Evolutionary conservation across 768 basidiomycete genomes (phyloP).

Genomic region (Trametes coccinea): DNA sequence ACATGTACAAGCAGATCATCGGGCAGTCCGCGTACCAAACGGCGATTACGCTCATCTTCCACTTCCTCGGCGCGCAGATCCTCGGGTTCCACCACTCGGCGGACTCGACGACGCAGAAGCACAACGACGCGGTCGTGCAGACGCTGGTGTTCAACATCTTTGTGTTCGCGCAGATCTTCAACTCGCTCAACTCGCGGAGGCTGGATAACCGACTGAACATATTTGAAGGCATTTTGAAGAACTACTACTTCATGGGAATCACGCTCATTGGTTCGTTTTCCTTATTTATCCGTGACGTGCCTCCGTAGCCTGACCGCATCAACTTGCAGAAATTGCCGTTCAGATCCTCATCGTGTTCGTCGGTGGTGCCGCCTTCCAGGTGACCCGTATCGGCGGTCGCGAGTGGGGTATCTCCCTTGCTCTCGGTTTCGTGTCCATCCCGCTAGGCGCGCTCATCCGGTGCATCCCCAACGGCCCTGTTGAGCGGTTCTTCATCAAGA

Average conservation of each 20-base stretch:
- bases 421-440: slow-evolving; percentile 84
- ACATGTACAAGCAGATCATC: slow-evolving; percentile 97
- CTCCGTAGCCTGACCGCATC: background rate
- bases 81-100: slow-evolving; percentile 51
- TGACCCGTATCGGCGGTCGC: slow-evolving; percentile 70
- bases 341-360: slow-evolving; percentile 91
- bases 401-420: slow-evolving; percentile 95
- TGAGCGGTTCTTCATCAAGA: slow-evolving; percentile 55
- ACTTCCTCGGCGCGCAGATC: slow-evolving; percentile 78
- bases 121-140: slow-evolving; percentile 55
- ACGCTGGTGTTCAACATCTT: slow-evolving; percentile 98
- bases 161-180: slow-evolving; percentile 97
- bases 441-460: slow-evolving; percentile 81
- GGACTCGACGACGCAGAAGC: slow-evolving; percentile 31
- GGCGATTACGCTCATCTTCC: slow-evolving; percentile 79
- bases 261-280: slow-evolving; percentile 69
- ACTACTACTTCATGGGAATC: slow-evolving; percentile 83
- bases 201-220: slow-evolving; percentile 87
- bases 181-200: slow-evolving; percentile 88
- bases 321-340: slow-evolving; percentile 69
- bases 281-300: background rate
- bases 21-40: slow-evolving; percentile 90
- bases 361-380: slow-evolving; percentile 90
- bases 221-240: slow-evolving; percentile 77
- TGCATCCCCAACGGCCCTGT: slow-evolving; percentile 79